phyloP scores from a whole-genome alignment of 371 early-diverging fungal genomes.

The Mortierella sp. region DNA sequence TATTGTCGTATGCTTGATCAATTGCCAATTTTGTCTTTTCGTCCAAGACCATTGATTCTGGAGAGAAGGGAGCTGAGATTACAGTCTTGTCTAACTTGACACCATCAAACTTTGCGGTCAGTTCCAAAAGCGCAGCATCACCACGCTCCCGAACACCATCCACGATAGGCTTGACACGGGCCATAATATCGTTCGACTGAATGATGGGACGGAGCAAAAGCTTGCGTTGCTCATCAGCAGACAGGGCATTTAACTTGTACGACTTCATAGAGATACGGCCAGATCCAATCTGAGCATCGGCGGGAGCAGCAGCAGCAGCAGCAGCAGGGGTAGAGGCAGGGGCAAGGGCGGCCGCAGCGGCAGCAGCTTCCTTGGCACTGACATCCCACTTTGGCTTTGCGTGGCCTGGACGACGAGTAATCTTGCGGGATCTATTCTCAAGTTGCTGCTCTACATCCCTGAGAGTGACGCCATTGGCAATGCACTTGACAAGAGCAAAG shows the following conservation, averaged over 20 bases:
- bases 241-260: slow-evolving; percentile 64
- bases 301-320: slow-evolving; percentile 42
- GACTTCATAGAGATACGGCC: slow-evolving; percentile 76
- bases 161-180: slow-evolving; percentile 92
- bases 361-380: slow-evolving; percentile 34
- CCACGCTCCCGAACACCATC: slow-evolving; percentile 85
- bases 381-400: slow-evolving; percentile 86
- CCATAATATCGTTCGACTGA: slow-evolving; percentile 86
- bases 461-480: slow-evolving; percentile 83
- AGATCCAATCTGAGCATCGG: slow-evolving; percentile 42
- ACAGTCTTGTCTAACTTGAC: slow-evolving; percentile 80
- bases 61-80: slow-evolving; percentile 88
- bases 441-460: slow-evolving; percentile 90
- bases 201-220: slow-evolving; percentile 94
- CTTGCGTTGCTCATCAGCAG: slow-evolving; percentile 61
- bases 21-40: slow-evolving; percentile 85
- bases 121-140: slow-evolving; percentile 86
- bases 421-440: slow-evolving; percentile 85
- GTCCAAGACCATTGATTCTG: slow-evolving; percentile 74
- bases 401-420: slow-evolving; percentile 93
- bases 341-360: slow-evolving; percentile 26
- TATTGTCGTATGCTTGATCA: slow-evolving; percentile 94
- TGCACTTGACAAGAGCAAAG: slow-evolving; percentile 93
- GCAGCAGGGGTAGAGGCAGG: slow-evolving; percentile 23
- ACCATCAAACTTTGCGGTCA: slow-evolving; percentile 92